Evolutionary conservation across 1,284 basidiomycete genomes (phyloP), one percentile per base, ranked within the genome.

Genomic region (Sparassis latifolia): DNA sequence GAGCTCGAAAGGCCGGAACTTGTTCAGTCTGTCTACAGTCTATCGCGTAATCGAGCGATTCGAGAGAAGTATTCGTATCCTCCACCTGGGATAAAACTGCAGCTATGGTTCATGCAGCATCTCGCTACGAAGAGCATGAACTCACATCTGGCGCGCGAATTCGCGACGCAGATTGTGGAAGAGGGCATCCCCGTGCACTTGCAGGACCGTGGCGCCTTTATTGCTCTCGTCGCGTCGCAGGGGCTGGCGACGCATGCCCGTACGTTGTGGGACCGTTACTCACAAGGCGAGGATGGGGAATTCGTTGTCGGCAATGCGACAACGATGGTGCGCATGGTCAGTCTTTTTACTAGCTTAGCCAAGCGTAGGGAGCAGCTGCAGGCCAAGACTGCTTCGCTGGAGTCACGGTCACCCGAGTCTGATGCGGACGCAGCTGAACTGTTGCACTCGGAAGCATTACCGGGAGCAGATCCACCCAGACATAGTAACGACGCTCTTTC

Each of bases 301-400:
- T 48, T 68, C 5, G 71, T 86, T 28, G 62, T 72, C 7, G 75
- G 73, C 2, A 71, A 76, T 56, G 65, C 77, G 10, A 61, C 61
- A 0, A 63, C 76, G 48, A 73, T 83, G 72, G 50, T 84, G 20
- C 75, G 77, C 12, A 69, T 86, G 70, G 74, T 80, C 44, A 78
- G 76, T 57, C 65, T 84, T 12, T 82, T 72, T 55, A 66, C 62
- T 55, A 71, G 50, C 59, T 70, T 69, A 51, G 70, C 10, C 38
- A 50, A 44, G 40, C 44, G 45, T 48, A 41, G 27, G 40, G 33
- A 43, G 30, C 20, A 20, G 20, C 20, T 20, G 20, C 32, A 31
- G 32, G 5, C 27, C 7, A 33, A 12, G 7, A 27, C 29, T 12
- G 45, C 39, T 10, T 12, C 20, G 9, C 10, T 7, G 32, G 6